Evolutionary conservation across 768 basidiomycete species (phyloP).

Genomic region (Rhizopogon vinicolor): DNA sequence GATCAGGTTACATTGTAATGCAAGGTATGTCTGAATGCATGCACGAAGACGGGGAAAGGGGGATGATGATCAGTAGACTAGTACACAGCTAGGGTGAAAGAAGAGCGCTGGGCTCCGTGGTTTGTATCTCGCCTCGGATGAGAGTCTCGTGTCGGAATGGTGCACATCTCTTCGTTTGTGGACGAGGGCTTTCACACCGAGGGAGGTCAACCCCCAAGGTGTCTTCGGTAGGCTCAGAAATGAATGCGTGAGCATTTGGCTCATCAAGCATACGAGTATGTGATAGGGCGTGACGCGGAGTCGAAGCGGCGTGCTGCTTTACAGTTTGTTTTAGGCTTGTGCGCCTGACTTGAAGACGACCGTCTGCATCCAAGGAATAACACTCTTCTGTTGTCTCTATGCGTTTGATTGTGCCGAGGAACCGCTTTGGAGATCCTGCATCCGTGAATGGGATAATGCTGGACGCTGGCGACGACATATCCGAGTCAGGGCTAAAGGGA

Average conservation of each 20-base stretch:
- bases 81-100: neutral
- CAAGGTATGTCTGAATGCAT: too few relatives aligned
- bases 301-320: neutral
- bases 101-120: neutral
- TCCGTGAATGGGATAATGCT: neutral
- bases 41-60: too few relatives aligned
- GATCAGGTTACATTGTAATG: too few relatives aligned
- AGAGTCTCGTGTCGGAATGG: neutral
- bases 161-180: neutral
- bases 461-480: neutral
- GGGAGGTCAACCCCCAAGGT: neutral
- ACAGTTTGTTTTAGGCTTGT: neutral
- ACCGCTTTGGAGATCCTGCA: neutral
- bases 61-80: neutral
- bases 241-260: neutral
- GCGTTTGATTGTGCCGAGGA: neutral
- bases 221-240: neutral
- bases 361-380: neutral
- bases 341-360: neutral
- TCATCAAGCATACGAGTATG: neutral
- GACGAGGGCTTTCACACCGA: neutral
- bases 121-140: neutral
- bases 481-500: neutral
- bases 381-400: neutral
- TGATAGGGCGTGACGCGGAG: neutral